Conservation (phyloP, 352 stramenopile genomes). For the Plasmopara viticola region DNA sequence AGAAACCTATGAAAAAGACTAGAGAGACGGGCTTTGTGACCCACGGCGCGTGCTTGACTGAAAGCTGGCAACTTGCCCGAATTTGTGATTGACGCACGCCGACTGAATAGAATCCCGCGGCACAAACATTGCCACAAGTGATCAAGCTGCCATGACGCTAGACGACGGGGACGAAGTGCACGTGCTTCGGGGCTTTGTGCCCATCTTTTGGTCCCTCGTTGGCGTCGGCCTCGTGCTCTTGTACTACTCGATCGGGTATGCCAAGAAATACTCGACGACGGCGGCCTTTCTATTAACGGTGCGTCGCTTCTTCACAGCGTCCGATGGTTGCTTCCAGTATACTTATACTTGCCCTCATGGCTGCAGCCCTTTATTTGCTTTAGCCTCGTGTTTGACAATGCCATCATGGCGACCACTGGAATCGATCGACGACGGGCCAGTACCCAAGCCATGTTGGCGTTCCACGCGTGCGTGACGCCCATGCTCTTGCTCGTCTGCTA, state of each 20-base stretch:
- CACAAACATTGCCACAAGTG: conserved; percentile 2
- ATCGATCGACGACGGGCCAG: conserved; percentile 46
- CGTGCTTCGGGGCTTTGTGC: conserved; percentile 41
- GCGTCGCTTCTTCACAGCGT: conserved; percentile 2
- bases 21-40: conserved; percentile 4
- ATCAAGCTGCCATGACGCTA: conserved; percentile 4
- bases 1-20: conserved; percentile 6
- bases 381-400: conserved; percentile 74
- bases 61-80: background rate
- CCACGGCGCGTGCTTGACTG: conserved; percentile 1
- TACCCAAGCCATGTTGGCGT: conserved; percentile 70
- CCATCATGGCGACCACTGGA: conserved; percentile 70
- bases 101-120: background rate
- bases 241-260: conserved; percentile 68
- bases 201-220: conserved; percentile 72
- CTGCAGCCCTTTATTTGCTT: conserved; percentile 76
- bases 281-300: conserved; percentile 75
- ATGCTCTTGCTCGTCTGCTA: conserved; percentile 86
- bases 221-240: conserved; percentile 54
- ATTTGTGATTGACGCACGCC: conserved; percentile 14
- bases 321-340: background rate
- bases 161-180: conserved; percentile 28
- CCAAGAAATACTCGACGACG: conserved; percentile 64
- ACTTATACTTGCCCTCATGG: conserved; percentile 2
- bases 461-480: conserved; percentile 77